Base-by-base conservation (phyloP, 2,329 filamentous ascomycete species). In the Epichloe brachyelytri region DNA sequence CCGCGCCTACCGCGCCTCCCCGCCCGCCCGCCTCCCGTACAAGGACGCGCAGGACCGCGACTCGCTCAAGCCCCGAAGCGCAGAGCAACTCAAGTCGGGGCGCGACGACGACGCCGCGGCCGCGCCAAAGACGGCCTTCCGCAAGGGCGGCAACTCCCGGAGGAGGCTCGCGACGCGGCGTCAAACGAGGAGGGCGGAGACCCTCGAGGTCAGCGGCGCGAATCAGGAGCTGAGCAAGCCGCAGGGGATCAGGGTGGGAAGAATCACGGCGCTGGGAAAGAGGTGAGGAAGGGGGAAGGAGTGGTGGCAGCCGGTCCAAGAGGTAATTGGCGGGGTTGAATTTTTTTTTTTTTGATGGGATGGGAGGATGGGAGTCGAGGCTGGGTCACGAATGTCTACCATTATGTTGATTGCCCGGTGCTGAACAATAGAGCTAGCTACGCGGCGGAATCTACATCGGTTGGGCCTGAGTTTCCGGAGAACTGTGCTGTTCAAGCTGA, bases 21-120 rank as follows among this genome's bases (percentile, higher is more conserved):
- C 62, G 2, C 43, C 53, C 20, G 36, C 57, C 12, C 55, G 56
- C 8, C 41, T 55, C 4, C 63, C 74, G 4, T 76, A 76, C 63
- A 79, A 79, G 55, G 69, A 77, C 58, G 65, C 70, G 48, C 72
- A 76, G 56, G 75, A 83, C 61, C 77, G 80, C 48, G 75, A 83
- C 55, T 74, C 74, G 3, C 74, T 94, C 36, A 78, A 84, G 53
- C 80, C 85, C 0, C 73, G 78, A 36, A 68, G 76, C 2, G 79
- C 76, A 50, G 86, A 94, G 63, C 79, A 83, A 66, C 79, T 79
- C 52, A 80, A 83, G 62, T 81, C 79, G 47, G 85, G 80, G 3
- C 79, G 78, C 0, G 86, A 85, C 58, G 72, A 82, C 44, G 73
- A 78, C 43, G 68, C 70, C 12, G 75, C 82, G 0, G 73, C 76